Conservation (phyloP, 2,329 filamentous ascomycete species). For the Pseudocercospora fijiensis region DNA sequence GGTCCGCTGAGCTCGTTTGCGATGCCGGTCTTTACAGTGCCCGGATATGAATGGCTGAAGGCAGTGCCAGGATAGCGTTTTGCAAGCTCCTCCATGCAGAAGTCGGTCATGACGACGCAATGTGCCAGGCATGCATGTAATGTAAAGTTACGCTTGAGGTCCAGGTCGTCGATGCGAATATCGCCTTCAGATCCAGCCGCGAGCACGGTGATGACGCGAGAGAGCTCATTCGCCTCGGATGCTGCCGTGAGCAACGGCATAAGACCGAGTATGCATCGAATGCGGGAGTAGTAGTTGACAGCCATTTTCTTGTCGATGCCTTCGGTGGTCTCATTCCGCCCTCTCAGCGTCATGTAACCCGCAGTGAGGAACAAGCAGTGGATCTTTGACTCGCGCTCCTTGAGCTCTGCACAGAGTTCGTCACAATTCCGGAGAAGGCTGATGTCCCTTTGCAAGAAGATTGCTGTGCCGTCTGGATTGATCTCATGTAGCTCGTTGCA, state of each 20-base stretch:
- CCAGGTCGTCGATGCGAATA: slow-evolving; percentile 50
- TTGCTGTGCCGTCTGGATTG: slow-evolving; percentile 41
- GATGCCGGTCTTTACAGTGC: slow-evolving; percentile 50
- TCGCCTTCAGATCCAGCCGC: slow-evolving; percentile 54
- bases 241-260: slow-evolving; percentile 55
- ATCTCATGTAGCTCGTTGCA: slow-evolving; percentile 41
- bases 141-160: slow-evolving; percentile 42
- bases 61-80: slow-evolving; percentile 47
- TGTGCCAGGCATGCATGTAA: slow-evolving; percentile 43
- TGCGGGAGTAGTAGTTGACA: slow-evolving; percentile 58
- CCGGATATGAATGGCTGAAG: slow-evolving; percentile 53
- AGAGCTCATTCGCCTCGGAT: slow-evolving; percentile 41
- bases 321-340: slow-evolving; percentile 55
- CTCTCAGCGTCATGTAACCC: slow-evolving; percentile 48
- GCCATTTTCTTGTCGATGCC: slow-evolving; percentile 55
- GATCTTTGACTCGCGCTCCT: slow-evolving; percentile 51
- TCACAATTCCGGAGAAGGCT: slow-evolving; percentile 45
- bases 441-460: slow-evolving; percentile 47
- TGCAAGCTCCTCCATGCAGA: slow-evolving; percentile 54
- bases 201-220: slow-evolving; percentile 58
- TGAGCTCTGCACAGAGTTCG: slow-evolving; percentile 50
- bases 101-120: slow-evolving; percentile 52
- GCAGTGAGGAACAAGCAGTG: slow-evolving; percentile 57
- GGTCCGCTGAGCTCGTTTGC: slow-evolving; percentile 40
- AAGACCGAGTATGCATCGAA: slow-evolving; percentile 58